Base-by-base conservation (phyloP, 202 grass and related monocot genomes). In the Carex arenaria region DNA sequence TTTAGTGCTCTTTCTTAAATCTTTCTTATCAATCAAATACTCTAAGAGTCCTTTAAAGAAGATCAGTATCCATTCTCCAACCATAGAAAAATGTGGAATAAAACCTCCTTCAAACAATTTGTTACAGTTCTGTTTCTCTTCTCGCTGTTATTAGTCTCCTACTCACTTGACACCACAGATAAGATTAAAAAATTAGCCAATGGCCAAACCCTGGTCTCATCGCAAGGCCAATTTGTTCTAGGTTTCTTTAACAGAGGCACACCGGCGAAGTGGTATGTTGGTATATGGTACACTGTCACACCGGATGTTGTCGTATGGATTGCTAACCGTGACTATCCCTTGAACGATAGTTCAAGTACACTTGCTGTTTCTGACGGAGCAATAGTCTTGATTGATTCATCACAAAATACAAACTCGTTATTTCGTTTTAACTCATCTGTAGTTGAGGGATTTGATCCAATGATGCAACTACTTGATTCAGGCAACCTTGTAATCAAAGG, bases 281-380 rank as follows among this genome's bases (percentile, higher is more conserved):
- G 83, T 51, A 79, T 94, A 70, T 91, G 92, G 92, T 94, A 89
- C 79, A 87, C 64, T 34, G 42, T 84, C 63, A 82, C 83, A 38
- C 68, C 60, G 22, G 80, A 72, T 51, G 73, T 78, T 42, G 72
- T 87, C 0, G 14, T 90, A 19, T 88, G 92, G 89, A 81, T 91
- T 23, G 78, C 87, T 30, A 91, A 88, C 61, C 64, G 78, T 68
- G 78, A 81, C 19, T 22, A 23, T 23, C 80, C 71, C 43, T 55
- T 91, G 31, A 80, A 59, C 2, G 32, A 64, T 18, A 62, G 56
- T 36, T 62, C 59, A 59, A 13, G 34, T 43, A 45, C 61, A 1
- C 55, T 80, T 3, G 12, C 57, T 2, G 11, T 80, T 42, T 42
- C 28, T 23, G 40, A 64, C 3, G 32, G 10, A 3, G 34, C 59